Percentiles rank a stretch among this genome's conserved stretches.
phyloP scores from a whole-genome alignment of 2,329 filamentous ascomycete species.

The Cadophora gregata region DNA sequence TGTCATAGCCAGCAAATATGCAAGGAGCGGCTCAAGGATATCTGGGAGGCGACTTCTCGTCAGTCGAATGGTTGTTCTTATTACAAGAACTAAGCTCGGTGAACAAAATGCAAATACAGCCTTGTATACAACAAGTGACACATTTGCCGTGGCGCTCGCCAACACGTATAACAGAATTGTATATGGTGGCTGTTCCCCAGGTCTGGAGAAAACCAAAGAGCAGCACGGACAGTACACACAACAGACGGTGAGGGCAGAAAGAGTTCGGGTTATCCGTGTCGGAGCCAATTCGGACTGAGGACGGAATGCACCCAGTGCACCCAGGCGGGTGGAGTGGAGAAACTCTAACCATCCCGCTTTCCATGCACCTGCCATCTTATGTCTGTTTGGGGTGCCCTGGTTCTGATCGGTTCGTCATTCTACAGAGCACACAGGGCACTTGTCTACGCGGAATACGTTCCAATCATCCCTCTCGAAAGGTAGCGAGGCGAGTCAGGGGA shows the following conservation, averaged over 20 bases:
- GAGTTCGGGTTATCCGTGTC: constrained; percentile 5
- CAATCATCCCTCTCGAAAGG: neutral
- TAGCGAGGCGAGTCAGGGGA: constrained; percentile 9
- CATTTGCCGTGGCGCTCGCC: neutral
- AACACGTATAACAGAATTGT: neutral
- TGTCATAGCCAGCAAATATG: constrained; percentile 11
- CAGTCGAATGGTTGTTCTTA: neutral
- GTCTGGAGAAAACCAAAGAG: neutral
- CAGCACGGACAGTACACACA: neutral
- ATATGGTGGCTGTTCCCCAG: neutral
- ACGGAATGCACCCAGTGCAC: constrained; percentile 12
- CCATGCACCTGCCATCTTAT: constrained; percentile 11
- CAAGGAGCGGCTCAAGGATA: constrained; percentile 5
- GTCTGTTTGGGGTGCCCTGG: constrained; percentile 9
- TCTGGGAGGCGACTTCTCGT: constrained; percentile 7
- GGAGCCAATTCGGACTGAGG: neutral
- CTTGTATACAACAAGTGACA: neutral
- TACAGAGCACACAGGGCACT: neutral
- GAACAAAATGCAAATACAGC: neutral
- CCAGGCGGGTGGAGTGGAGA: constrained; percentile 5
- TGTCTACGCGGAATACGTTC: neutral
- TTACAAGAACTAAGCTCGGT: neutral
- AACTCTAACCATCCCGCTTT: neutral
- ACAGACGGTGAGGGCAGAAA: constrained; percentile 3
- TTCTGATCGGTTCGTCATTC: neutral